These are phyloP conservation scores for Pelagophyceae sp. DNA, from an alignment of 352 stramenopile genomes.

Conservation along the genomic window DNA sequence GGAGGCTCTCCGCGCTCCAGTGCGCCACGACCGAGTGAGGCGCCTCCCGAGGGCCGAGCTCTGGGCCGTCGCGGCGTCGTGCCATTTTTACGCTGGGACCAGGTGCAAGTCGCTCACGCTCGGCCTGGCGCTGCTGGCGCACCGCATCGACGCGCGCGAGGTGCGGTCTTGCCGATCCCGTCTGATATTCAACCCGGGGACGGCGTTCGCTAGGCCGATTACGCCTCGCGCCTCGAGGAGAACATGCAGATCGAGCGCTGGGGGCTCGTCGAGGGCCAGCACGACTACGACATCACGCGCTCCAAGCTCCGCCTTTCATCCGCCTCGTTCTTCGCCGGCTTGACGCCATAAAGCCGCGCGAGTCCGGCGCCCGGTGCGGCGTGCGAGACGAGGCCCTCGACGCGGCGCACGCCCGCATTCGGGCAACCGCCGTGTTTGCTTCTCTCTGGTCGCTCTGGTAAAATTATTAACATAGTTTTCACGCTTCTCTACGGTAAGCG, in stretches of 20 bases:
- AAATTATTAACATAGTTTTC: too few relatives aligned
- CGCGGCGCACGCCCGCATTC: too few relatives aligned
- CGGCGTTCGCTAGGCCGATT: slow-evolving; percentile 43
- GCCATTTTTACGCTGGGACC: too few relatives aligned
- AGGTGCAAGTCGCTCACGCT: slow-evolving; percentile 68
- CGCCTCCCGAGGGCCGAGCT: too few relatives aligned
- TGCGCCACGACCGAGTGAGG: slow-evolving; percentile 51
- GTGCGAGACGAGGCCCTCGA: too few relatives aligned
- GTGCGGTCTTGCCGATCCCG: background rate
- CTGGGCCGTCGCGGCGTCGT: too few relatives aligned
- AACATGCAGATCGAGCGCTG: slow-evolving; percentile 74
- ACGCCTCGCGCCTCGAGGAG: slow-evolving; percentile 63
- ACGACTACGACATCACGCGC: slow-evolving; percentile 60
- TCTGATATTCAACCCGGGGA: background rate
- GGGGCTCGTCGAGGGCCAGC: slow-evolving; percentile 74
- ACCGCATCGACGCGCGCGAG: background rate
- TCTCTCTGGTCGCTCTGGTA: too few relatives aligned
- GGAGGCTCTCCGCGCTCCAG: slow-evolving; percentile 57
- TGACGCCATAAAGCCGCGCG: too few relatives aligned
- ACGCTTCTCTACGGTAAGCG: too few relatives aligned
- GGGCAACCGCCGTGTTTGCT: too few relatives aligned
- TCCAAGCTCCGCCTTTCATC: background rate
- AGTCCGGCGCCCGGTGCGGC: too few relatives aligned
- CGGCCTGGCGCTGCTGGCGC: slow-evolving; percentile 39
- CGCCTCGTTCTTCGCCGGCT: background rate